phyloP scores from a whole-genome alignment of 805 yeast genomes.

The Candida gorgasii region DNA sequence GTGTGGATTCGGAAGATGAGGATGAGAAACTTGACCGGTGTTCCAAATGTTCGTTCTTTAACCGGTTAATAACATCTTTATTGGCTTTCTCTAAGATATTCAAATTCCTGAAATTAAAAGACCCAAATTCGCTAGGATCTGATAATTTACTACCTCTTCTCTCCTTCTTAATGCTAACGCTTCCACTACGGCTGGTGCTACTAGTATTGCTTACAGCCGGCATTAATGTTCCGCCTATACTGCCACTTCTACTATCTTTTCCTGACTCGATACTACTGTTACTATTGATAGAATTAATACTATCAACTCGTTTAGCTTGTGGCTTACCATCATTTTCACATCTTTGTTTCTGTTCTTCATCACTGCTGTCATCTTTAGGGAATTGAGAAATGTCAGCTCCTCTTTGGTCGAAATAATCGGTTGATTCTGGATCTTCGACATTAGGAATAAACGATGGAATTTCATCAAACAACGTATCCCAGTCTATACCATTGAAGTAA shows the following conservation, averaged over 20 bases:
- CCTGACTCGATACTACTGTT: conserved; percentile 7
- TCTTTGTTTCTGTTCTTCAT: conserved; percentile 20
- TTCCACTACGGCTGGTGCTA: conserved; percentile 14
- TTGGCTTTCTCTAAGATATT: conserved; percentile 92
- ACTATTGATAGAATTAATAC: conserved; percentile 9
- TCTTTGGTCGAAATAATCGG: conserved; percentile 87
- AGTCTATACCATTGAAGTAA: conserved; percentile 68
- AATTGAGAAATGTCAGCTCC: conserved; percentile 79
- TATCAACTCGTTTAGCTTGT: conserved; percentile 9
- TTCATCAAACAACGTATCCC: conserved; percentile 70
- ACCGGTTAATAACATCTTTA: conserved; percentile 84
- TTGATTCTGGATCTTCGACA: conserved; percentile 76
- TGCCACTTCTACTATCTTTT: conserved; percentile 10
- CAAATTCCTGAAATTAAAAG: conserved; percentile 85
- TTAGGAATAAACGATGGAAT: conserved; percentile 84
- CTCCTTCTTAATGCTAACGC: conserved; percentile 47
- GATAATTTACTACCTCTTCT: conserved; percentile 72
- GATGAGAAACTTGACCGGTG: conserved; percentile 52
- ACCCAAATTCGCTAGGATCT: conserved; percentile 83
- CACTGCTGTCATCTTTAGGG: conserved; percentile 47
- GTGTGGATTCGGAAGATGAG: conserved; percentile 48
- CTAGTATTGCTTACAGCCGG: conserved; percentile 20
- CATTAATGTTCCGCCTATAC: conserved; percentile 18
- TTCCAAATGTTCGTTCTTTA: conserved; percentile 80
- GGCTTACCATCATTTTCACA: not conserved